Base-by-base conservation (phyloP, 768 basidiomycete species). In the Russula sp. region DNA sequence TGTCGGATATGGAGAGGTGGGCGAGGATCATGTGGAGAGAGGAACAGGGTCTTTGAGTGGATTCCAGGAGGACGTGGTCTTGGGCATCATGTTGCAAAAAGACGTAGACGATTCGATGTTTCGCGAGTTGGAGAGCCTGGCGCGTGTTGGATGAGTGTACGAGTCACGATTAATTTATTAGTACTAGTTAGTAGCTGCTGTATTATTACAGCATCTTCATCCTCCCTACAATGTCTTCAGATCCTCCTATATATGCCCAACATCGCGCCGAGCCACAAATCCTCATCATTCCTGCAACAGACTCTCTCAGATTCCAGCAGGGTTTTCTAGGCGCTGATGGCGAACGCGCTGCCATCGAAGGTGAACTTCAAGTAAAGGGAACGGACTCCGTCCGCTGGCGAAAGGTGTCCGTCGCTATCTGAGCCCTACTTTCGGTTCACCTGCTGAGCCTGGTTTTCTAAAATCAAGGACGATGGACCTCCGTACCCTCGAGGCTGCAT, bases 341-440 rank as follows among this genome's bases (percentile, higher is more conserved):
- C 56, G 91, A 93, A 73, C 81, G 79, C 63, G 89, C 91, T 14
- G 87, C 89, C 9, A 82, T 94, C 57, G 91, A 93, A 70, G 93
- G 93, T 52, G 92, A 94, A 71, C 78, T 94, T 18, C 92, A 94
- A 72, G 77, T 94, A 68, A 94, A 94, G 74, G 87, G 83, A 60
- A 79, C 79, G 40, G 79, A 81, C 61, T 78, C 79, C 55, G 75
- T 78, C 57, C 77, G 76, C 57, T 79, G 76, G 66, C 89, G 87
- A 84, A 84, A 84, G 77, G 77, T 91, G 91, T 91, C 74, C 79
- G 91, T 83, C 63, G 57, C 13, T 49, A 61, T 65, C 65, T 57
- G 45, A 58, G 61, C 55, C 34, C 37, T 44, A 52, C 59, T 55
- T 53, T 16, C 40, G 52, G 32, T 59, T 48, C 63, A 45, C 57